Evolutionary conservation across 371 early-diverging fungal genomes (phyloP), one percentile per base, ranked within the genome.

Genomic region (Cokeromyces recurvatus): DNA sequence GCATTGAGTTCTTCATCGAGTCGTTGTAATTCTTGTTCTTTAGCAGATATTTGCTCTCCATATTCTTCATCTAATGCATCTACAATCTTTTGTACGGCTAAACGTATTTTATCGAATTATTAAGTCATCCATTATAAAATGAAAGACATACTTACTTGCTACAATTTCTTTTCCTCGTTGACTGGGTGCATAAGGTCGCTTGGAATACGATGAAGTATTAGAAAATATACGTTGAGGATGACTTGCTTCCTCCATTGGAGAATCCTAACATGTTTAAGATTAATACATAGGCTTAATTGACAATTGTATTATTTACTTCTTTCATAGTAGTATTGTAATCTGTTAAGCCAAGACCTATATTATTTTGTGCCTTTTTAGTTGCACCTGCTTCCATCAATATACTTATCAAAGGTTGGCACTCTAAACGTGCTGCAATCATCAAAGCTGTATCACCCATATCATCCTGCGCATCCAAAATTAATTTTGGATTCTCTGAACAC

Each of bases 401-500:
- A 25, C 86, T 84, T 2, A 86, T 73, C 36, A 95, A 50, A 3
- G 69, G 62, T 10, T 74, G 52, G 40, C 84, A 82, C 10, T 90
- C 87, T 3, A 86, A 59, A 19, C 90, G 65, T 0, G 91, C 89
- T 0, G 95, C 94, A 51, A 97, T 80, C 50, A 84, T 89, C 35
- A 95, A 59, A 8, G 95, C 91, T 0, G 98, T 95, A 50, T 97
- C 89, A 2, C 98, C 98, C 27, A 81, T 79, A 37, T 51, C 64
- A 53, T 94, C 95, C 55, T 84, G 79, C 9, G 76, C 47, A 52
- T 91, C 79, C 7, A 92, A 55, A 14, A 90, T 66, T 3, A 68
- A 59, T 2, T 64, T 64, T 46, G 79, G 77, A 41, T 79, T 71
- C 7, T 75, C 79, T 1, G 27, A 27, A 82, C 16, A 92, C 54